Conservation (phyloP, 805 yeast genomes). For the Hanseniaspora osmophila region DNA sequence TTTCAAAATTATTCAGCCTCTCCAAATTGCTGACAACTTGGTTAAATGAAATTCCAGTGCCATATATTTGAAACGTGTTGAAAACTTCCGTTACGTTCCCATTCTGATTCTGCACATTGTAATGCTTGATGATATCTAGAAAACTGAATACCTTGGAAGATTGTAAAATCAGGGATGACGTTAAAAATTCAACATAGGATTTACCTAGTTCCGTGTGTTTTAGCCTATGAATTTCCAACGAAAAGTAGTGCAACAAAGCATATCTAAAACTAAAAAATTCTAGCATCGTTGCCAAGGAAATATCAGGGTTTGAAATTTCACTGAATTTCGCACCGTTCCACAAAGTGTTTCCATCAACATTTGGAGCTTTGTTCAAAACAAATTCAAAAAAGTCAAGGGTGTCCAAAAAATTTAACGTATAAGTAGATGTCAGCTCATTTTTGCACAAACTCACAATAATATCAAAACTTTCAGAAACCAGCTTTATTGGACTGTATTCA, state of each 20-base stretch:
- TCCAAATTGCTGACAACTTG: not conserved
- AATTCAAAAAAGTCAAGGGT: constrained; percentile 36
- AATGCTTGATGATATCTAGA: constrained; percentile 53
- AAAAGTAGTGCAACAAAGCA: constrained; percentile 45
- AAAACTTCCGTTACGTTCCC: not conserved
- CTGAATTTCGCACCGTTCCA: constrained; percentile 41
- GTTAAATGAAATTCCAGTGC: constrained; percentile 1
- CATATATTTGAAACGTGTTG: not conserved
- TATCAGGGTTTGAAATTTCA: constrained; percentile 15
- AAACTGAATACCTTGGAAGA: constrained; percentile 56
- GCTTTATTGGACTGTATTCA: constrained; percentile 39
- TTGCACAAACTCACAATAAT: constrained; percentile 49
- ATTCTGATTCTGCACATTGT: not conserved
- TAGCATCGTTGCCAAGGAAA: constrained; percentile 37
- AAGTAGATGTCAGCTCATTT: constrained; percentile 37
- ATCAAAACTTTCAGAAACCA: constrained; percentile 46
- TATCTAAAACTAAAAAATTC: constrained; percentile 51
- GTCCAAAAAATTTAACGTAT: constrained; percentile 40
- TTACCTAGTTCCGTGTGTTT: constrained; percentile 32
- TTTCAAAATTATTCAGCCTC: not conserved
- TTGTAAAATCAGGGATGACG: constrained; percentile 35
- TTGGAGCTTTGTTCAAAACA: constrained; percentile 38
- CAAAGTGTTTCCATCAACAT: constrained; percentile 35
- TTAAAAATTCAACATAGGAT: constrained; percentile 36
- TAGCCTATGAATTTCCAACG: constrained; percentile 54